Percentiles rank a stretch among this genome's conserved stretches.
phyloP scores from a whole-genome alignment of 805 yeast species.

The Candida yuanshanica region DNA sequence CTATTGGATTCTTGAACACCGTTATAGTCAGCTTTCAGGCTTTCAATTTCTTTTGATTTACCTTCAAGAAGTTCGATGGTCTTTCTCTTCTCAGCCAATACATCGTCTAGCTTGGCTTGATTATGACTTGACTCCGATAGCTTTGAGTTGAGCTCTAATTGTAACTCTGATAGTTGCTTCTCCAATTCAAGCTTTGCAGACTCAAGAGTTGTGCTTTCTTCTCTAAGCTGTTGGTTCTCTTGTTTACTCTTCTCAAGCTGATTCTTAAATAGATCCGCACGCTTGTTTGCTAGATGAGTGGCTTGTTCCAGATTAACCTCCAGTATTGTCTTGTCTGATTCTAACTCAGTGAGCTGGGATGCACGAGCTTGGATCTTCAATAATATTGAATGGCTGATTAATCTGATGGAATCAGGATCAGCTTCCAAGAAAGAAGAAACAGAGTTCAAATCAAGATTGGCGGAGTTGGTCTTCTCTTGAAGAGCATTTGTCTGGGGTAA shows the following conservation, averaged over 20 bases:
- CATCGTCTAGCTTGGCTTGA: conserved; percentile 11
- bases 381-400: conserved; percentile 20
- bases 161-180: conserved; percentile 12
- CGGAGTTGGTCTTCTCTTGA: neutral
- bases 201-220: conserved; percentile 18
- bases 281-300: conserved; percentile 29
- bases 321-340: conserved; percentile 31
- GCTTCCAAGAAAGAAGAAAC: conserved; percentile 32
- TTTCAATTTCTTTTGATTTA: conserved; percentile 31
- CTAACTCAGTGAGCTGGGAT: conserved; percentile 29
- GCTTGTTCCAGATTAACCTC: conserved; percentile 37
- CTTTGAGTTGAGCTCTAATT: conserved; percentile 7
- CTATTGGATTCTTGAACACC: conserved; percentile 30
- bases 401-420: conserved; percentile 18
- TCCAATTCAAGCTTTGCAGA: conserved; percentile 19
- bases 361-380: conserved; percentile 26
- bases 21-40: conserved; percentile 33
- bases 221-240: conserved; percentile 19
- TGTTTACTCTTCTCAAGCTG: conserved; percentile 23
- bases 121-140: conserved; percentile 5
- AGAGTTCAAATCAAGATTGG: conserved; percentile 8
- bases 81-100: conserved; percentile 23
- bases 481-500: neutral
- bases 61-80: conserved; percentile 30
- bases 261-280: conserved; percentile 26